phyloP scores from a whole-genome alignment of 2,329 filamentous ascomycete species.

The Huntiella savannae region DNA sequence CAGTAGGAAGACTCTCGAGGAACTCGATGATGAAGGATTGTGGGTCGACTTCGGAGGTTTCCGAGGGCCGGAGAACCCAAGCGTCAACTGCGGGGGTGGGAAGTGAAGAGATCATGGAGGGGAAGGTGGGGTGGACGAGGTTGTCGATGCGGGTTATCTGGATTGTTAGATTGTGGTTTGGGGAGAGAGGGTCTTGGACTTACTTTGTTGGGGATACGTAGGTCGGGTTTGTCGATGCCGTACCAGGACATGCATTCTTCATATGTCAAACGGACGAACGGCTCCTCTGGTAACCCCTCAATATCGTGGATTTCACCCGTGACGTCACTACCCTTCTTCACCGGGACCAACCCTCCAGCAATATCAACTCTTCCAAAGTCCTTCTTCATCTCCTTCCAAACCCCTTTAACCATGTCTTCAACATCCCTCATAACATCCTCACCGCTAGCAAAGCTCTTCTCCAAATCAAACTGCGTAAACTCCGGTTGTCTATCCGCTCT shows the following conservation, averaged over 20 bases:
- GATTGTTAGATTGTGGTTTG: constrained; percentile 12
- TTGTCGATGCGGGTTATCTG: constrained; percentile 49
- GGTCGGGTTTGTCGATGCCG: constrained; percentile 83
- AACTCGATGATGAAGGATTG: constrained; percentile 47
- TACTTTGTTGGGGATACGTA: constrained; percentile 52
- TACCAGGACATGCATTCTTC: constrained; percentile 59
- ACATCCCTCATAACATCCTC: constrained; percentile 44
- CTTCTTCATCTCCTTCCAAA: constrained; percentile 33
- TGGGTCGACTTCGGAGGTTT: constrained; percentile 31
- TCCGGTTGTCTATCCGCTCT: constrained; percentile 87
- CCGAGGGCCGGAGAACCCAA: constrained; percentile 44
- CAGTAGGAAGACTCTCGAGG: constrained; percentile 42
- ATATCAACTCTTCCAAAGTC: constrained; percentile 19
- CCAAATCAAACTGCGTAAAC: constrained; percentile 90
- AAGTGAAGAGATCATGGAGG: constrained; percentile 55
- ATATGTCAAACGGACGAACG: constrained; percentile 49
- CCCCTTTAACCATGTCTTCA: constrained; percentile 30
- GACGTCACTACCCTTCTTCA: constrained; percentile 12
- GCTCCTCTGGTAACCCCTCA: constrained; percentile 16
- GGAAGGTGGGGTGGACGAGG: constrained; percentile 42
- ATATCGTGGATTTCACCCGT: constrained; percentile 1
- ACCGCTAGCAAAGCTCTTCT: constrained; percentile 71
- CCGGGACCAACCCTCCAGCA: constrained; percentile 17
- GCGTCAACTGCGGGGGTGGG: constrained; percentile 55
- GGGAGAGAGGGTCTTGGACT: constrained; percentile 12